phyloP scores from a whole-genome alignment of 352 stramenopile genomes.

The Globisporangium spiculum region DNA sequence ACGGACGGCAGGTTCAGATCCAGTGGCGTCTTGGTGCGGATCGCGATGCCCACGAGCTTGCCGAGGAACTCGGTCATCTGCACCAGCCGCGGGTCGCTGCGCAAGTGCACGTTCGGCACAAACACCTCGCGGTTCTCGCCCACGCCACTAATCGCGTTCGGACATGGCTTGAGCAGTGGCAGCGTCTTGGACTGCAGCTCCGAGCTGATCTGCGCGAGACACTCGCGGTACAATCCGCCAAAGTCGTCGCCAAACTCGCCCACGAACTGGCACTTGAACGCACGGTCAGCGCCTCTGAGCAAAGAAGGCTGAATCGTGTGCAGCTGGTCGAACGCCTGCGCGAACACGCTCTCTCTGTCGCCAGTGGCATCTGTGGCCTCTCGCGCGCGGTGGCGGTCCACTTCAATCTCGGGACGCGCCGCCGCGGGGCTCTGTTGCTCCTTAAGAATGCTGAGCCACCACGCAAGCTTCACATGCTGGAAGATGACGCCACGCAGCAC shows the following conservation, averaged over 20 bases:
- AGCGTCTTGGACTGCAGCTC: constrained; percentile 85
- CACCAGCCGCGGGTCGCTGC: constrained; percentile 44
- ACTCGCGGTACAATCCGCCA: constrained; percentile 88
- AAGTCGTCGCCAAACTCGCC: constrained; percentile 91
- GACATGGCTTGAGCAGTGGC: constrained; percentile 83
- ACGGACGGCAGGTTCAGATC: constrained; percentile 89
- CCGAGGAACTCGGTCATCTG: constrained; percentile 94
- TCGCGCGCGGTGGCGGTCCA: constrained; percentile 76
- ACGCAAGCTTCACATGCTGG: constrained; percentile 86
- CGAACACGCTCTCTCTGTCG: constrained; percentile 78
- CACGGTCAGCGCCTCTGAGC: constrained; percentile 75
- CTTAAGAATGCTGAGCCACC: constrained; percentile 86
- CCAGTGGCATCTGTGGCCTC: constrained; percentile 59
- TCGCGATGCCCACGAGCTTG: constrained; percentile 92
- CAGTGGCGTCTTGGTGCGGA: constrained; percentile 92
- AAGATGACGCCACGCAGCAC: constrained; percentile 73
- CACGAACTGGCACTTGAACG: constrained; percentile 92
- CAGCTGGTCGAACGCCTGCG: constrained; percentile 84
- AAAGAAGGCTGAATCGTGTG: constrained; percentile 83
- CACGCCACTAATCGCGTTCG: constrained; percentile 81
- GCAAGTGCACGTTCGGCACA: constrained; percentile 68
- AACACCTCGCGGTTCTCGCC: constrained; percentile 90
- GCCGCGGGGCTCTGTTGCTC: constrained; percentile 81
- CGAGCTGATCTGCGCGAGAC: constrained; percentile 82
- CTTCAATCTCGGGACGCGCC: constrained; percentile 78